These are phyloP conservation scores for Rostrohypoxylon terebratum DNA, from an alignment of 495 filamentous ascomycete species.

Conservation along the genomic window DNA sequence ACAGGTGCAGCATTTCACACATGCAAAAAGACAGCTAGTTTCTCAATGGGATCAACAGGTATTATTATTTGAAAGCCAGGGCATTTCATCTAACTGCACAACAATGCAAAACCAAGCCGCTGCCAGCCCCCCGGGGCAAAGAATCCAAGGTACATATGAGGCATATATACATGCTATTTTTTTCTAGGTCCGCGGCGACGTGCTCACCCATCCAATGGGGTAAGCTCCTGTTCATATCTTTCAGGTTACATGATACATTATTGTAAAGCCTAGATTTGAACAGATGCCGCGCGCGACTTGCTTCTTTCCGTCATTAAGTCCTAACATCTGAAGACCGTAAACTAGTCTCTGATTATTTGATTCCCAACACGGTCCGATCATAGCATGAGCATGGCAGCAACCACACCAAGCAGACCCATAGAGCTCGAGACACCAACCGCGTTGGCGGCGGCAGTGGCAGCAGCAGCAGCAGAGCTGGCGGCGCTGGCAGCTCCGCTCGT, in stretches of 20 bases:
- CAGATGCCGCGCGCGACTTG: slow-evolving; percentile 14
- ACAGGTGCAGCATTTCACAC: background rate
- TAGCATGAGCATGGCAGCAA: slow-evolving; percentile 53
- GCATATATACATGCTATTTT: slow-evolving; percentile 8
- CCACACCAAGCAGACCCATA: slow-evolving; percentile 46
- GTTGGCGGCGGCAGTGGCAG: slow-evolving; percentile 32
- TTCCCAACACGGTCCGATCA: slow-evolving; percentile 37
- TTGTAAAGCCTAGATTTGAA: slow-evolving; percentile 10
- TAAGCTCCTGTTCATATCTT: background rate
- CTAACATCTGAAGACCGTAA: slow-evolving; percentile 5
- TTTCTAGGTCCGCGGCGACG: slow-evolving; percentile 26
- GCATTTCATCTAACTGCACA: slow-evolving; percentile 45
- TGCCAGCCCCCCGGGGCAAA: slow-evolving; percentile 39
- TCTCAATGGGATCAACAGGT: slow-evolving; percentile 48
- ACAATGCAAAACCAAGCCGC: slow-evolving; percentile 35
- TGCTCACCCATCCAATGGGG: slow-evolving; percentile 36
- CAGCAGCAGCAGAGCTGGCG: slow-evolving; percentile 10
- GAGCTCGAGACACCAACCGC: slow-evolving; percentile 42
- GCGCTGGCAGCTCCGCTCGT: background rate
- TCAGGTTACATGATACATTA: slow-evolving; percentile 24
- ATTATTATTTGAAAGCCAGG: slow-evolving; percentile 46
- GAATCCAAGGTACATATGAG: slow-evolving; percentile 40
- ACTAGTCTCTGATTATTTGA: slow-evolving; percentile 5
- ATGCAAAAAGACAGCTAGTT: background rate
- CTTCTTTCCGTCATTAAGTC: slow-evolving; percentile 32